Conservation (phyloP, 306 rosid species). For the Trifolium subterraneum region DNA sequence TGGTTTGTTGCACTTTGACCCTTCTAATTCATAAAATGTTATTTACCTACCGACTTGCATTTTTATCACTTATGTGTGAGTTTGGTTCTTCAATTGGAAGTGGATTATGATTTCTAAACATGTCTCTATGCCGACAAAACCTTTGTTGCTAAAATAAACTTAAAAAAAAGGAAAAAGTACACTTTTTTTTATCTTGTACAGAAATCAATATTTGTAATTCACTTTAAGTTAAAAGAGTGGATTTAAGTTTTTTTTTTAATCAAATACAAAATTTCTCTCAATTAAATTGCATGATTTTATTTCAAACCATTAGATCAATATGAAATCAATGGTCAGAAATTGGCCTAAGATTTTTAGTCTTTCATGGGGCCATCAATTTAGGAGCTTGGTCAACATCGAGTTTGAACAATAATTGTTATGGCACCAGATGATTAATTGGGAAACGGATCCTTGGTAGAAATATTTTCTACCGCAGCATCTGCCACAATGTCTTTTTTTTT, state of each 20-base stretch:
- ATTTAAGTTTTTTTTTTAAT: background rate
- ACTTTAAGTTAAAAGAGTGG: background rate
- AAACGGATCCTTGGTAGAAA: too few relatives aligned
- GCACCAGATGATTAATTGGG: too few relatives aligned
- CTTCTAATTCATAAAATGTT: constrained; percentile 18
- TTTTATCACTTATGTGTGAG: constrained; percentile 5
- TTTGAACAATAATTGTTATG: too few relatives aligned
- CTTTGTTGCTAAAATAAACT: background rate
- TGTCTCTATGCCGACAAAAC: background rate
- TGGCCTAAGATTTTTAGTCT: background rate
- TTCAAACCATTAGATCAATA: background rate
- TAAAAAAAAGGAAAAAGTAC: too few relatives aligned
- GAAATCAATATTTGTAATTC: background rate
- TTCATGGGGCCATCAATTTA: background rate
- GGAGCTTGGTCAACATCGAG: too few relatives aligned
- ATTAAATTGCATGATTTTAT: background rate
- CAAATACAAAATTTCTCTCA: background rate
- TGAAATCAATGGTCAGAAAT: background rate
- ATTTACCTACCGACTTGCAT: background rate
- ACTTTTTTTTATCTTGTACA: background rate
- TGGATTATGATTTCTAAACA: background rate
- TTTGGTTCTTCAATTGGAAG: background rate
- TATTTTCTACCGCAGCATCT: too few relatives aligned
- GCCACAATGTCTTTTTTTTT: too few relatives aligned
- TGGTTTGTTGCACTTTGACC: constrained; percentile 62